Base-by-base conservation (phyloP, 495 filamentous ascomycete species). In the Penicillium cinerascens region DNA sequence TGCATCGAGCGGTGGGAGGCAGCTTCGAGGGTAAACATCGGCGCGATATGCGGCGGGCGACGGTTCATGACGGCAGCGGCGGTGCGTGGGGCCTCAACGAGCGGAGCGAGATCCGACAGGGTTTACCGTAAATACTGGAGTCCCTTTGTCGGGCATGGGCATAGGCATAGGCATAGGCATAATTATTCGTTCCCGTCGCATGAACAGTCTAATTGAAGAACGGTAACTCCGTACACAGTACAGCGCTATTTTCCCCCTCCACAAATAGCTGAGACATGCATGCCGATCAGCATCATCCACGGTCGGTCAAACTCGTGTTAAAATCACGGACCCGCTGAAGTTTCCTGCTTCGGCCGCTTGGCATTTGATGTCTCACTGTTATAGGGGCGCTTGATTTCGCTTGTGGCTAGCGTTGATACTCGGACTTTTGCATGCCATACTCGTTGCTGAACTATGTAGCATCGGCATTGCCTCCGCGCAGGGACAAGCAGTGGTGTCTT, bases 31-130 rank as follows among this genome's bases (percentile, higher is more conserved):
- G 76, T 2, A 78, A 73, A 61, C 77, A 72, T 60, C 64, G 58
- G 38, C 56, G 79, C 11, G 80, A 84, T 58, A 64, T 84, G 68
- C 60, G 82, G 41, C 59, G 81, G 51, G 79, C 79, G 16, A 83
- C 79, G 26, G 79, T 82, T 10, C 74, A 78, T 61, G 78, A 80
- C 54, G 46, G 57, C 9, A 56, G 57, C 29, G 22, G 16, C 10
- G n/a, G 29, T 18, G 57, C 52, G 26, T 80, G 73, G 73, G 77
- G 78, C 0, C 49, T 72, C 47, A 80, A 81, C 49, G 58, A 65
- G 49, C 48, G 39, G 7, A 59, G 53, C 16, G 33, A 56, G 2
- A 41, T 54, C 15, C 45, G 57, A 17, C 54, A 60, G 33, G 58
- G 58, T 13, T 37, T 60, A n/a, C 58, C 49, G 18, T 55, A 16